Evolutionary conservation across 305 asterid genomes (phyloP).

Genomic region (Rubia peregrina): DNA sequence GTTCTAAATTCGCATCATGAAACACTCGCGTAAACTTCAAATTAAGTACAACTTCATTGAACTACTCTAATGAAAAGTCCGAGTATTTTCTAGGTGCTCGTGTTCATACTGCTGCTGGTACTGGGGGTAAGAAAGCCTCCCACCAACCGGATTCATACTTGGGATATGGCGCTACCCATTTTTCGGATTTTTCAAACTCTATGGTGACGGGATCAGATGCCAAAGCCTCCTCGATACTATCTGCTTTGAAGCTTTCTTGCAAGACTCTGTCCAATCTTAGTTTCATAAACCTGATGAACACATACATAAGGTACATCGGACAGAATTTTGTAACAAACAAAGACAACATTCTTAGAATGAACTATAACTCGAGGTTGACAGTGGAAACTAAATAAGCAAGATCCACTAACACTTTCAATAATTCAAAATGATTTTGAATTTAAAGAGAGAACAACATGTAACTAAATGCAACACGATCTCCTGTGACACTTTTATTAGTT

Average conservation of each 20-base stretch:
- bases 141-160: conserved; percentile 92
- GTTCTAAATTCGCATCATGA: conserved; percentile 17
- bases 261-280: conserved; percentile 61
- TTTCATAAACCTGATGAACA: conserved; percentile 43
- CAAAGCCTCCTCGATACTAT: conserved; percentile 73
- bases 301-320: not conserved
- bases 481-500: not conserved
- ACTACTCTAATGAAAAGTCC: conserved; percentile 4
- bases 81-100: conserved; percentile 18
- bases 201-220: conserved; percentile 58
- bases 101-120: conserved; percentile 49
- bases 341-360: not conserved
- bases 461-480: not conserved
- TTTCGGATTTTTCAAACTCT: conserved; percentile 68
- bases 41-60: conserved; percentile 14
- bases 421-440: no score
- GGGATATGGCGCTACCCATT: conserved; percentile 85
- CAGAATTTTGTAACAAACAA: not conserved
- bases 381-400: no score
- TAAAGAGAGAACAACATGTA: not conserved
- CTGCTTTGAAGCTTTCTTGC: conserved; percentile 74
- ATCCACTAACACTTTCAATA: no score
- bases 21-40: not conserved
- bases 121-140: conserved; percentile 68
- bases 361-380: no score